A percentile compares a stretch with the other conserved stretches of the same genome.
phyloP scores from a whole-genome alignment of 1,139 yeast genomes.

The Casaregolazyma lundiana region DNA sequence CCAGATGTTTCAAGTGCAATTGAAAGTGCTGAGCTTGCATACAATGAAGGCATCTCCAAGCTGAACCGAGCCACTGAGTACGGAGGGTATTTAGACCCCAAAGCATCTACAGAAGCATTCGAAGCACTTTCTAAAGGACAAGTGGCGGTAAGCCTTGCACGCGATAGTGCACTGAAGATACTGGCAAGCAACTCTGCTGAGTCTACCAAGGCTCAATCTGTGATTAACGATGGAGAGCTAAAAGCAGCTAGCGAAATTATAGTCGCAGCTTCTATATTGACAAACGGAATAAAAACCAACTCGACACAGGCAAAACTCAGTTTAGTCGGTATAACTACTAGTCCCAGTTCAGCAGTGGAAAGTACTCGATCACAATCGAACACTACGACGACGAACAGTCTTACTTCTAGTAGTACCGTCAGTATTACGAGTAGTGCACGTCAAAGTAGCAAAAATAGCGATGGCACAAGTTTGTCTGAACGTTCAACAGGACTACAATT shows the following conservation, averaged over 20 bases:
- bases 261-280: constrained; percentile 11
- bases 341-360: not conserved
- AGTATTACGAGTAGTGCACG: too few relatives aligned
- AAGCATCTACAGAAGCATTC: constrained; percentile 10
- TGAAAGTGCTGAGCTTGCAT: constrained; percentile 6
- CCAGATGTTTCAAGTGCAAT: not conserved
- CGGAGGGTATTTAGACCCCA: constrained; percentile 9
- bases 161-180: constrained; percentile 4
- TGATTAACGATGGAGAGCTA: constrained; percentile 9
- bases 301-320: not conserved
- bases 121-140: constrained; percentile 11
- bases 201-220: not conserved
- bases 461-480: not conserved
- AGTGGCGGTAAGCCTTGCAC: constrained; percentile 6
- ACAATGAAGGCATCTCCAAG: constrained; percentile 9
- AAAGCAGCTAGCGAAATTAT: constrained; percentile 10
- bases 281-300: constrained; percentile 1
- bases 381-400: too few relatives aligned
- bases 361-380: not conserved
- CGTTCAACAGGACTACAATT: constrained; percentile 5
- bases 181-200: constrained; percentile 1
- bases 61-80: constrained; percentile 3
- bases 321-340: not conserved
- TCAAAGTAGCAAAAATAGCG: not conserved
- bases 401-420: too few relatives aligned